Evolutionary conservation across 1,139 yeast genomes (phyloP).

Genomic region (Debaryomycetaceae sp.): DNA sequence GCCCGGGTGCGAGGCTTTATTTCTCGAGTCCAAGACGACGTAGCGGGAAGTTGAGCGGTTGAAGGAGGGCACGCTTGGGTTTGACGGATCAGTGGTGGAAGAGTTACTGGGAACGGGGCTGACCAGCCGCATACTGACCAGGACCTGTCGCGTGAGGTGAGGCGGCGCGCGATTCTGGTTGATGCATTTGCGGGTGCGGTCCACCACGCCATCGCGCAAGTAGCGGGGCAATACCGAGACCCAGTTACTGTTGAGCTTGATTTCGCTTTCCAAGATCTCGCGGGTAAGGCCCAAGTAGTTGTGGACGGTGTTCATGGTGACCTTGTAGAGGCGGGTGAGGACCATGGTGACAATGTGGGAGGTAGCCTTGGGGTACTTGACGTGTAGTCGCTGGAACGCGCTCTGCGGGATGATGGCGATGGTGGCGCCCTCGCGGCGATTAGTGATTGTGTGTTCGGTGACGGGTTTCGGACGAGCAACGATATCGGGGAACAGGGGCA

Average conservation of each 20-base stretch:
- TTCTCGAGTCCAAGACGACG: slow-evolving; percentile 51
- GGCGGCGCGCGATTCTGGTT: slow-evolving; percentile 1
- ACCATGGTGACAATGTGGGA: slow-evolving; percentile 94
- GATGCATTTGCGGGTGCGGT: slow-evolving; percentile 12
- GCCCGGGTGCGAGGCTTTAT: slow-evolving; percentile 62
- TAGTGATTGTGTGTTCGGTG: slow-evolving; percentile 1
- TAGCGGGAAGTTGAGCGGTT: slow-evolving; percentile 38
- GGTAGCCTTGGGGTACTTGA: slow-evolving; percentile 77
- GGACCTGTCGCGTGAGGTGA: slow-evolving; percentile 1
- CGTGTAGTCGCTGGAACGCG: slow-evolving; percentile 65
- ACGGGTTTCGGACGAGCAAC: slow-evolving; percentile 46
- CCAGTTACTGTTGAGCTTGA: slow-evolving; percentile 39
- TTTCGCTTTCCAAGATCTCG: slow-evolving; percentile 73
- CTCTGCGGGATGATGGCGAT: slow-evolving; percentile 85
- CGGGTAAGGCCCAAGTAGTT: slow-evolving; percentile 75
- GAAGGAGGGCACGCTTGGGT: background rate
- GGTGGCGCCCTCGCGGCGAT: slow-evolving; percentile 42
- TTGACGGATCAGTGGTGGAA: background rate
- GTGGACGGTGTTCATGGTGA: slow-evolving; percentile 85
- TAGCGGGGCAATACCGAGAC: slow-evolving; percentile 42
- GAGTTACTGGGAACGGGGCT: background rate
- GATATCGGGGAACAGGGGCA: slow-evolving; percentile 26
- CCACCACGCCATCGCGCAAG: slow-evolving; percentile 46
- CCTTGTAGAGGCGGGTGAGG: slow-evolving; percentile 74
- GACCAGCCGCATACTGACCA: background rate